Conservation (phyloP, 73 alveolate genomes). For the Tetrahymena malaccensis region DNA sequence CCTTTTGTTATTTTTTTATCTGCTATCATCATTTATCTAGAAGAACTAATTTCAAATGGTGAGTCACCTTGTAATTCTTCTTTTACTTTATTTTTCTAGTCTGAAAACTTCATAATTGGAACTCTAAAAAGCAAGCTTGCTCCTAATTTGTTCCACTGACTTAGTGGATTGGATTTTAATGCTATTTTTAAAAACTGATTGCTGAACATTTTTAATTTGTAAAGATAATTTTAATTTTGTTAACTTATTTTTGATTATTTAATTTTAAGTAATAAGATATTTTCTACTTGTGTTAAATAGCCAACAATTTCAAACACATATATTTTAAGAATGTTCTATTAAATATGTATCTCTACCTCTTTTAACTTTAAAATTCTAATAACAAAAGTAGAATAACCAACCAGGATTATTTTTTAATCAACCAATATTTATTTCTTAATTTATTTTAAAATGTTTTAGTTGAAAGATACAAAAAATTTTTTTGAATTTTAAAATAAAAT, state of each 20-base stretch:
- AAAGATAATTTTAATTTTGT: background rate
- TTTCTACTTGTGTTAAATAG: background rate
- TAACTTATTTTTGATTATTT: background rate
- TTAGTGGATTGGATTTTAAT: background rate
- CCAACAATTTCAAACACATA: background rate
- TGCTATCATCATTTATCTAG: background rate
- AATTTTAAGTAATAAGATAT: background rate
- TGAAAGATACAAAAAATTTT: too few relatives aligned
- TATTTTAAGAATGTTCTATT: background rate
- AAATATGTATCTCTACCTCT: background rate
- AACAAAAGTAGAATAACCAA: background rate
- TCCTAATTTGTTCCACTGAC: background rate
- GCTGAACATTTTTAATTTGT: background rate
- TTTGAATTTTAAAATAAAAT: too few relatives aligned
- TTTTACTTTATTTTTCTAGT: background rate
- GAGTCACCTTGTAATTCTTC: background rate
- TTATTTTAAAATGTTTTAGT: too few relatives aligned
- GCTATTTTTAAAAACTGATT: background rate
- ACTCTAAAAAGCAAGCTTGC: background rate
- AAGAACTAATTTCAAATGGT: background rate
- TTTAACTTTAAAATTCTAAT: background rate
- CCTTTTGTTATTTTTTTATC: background rate
- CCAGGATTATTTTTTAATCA: too few relatives aligned
- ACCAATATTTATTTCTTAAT: too few relatives aligned
- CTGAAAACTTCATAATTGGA: background rate